Conservation (phyloP, 2,329 filamentous ascomycete species). For the Teratosphaeria epicoccoides region DNA sequence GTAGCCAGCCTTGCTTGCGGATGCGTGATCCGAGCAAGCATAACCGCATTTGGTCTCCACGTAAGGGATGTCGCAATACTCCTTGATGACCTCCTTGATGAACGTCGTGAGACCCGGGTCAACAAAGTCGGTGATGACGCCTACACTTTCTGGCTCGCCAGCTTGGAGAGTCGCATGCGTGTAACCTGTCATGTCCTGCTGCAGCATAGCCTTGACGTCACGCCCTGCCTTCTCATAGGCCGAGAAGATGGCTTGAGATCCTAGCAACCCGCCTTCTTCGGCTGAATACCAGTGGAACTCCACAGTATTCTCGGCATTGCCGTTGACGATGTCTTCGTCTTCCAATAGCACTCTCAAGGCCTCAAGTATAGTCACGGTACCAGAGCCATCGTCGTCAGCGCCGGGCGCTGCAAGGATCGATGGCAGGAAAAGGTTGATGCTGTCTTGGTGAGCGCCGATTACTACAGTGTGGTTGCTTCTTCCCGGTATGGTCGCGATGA, state of each 20-base stretch:
- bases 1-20: constrained; percentile 62
- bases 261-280: constrained; percentile 77
- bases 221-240: constrained; percentile 62
- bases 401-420: constrained; percentile 76
- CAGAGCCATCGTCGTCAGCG: constrained; percentile 83
- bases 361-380: constrained; percentile 80
- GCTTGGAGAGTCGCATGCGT: constrained; percentile 72
- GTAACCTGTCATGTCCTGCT: constrained; percentile 96
- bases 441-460: constrained; percentile 76
- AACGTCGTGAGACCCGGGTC: constrained; percentile 73
- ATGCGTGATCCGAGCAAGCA: constrained; percentile 67
- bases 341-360: constrained; percentile 67
- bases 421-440: constrained; percentile 84
- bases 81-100: constrained; percentile 77
- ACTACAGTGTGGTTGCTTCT: constrained; percentile 74
- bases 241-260: constrained; percentile 81
- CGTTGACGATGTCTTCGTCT: constrained; percentile 55
- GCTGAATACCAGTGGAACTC: constrained; percentile 97
- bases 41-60: constrained; percentile 83
- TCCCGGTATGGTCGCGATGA: constrained; percentile 86
- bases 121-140: constrained; percentile 87
- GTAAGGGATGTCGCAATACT: constrained; percentile 82
- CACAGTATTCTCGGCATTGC: constrained; percentile 70
- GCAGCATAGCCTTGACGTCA: constrained; percentile 89
- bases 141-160: constrained; percentile 73